A percentile compares a stretch with the other conserved stretches of the same genome.
Conservation (phyloP, 768 basidiomycete species). For the Mycena galericulata region DNA sequence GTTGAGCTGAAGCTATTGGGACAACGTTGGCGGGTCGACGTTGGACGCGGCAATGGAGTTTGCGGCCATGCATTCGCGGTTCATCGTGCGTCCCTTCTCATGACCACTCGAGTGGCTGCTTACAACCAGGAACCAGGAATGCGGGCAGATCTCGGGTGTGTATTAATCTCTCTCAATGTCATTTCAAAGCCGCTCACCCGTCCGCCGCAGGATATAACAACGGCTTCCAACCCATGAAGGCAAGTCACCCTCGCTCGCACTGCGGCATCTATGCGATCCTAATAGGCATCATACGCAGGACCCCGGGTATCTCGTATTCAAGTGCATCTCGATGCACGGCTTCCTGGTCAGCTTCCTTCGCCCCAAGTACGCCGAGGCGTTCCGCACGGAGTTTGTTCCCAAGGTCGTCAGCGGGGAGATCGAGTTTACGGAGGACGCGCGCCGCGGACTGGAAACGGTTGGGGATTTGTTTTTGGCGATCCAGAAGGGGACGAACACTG, state of each 20-base stretch:
- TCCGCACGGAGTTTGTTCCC: conserved; percentile 55
- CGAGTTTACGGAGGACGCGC: conserved; percentile 60
- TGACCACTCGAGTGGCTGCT: background rate
- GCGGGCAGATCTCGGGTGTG: conserved; percentile 53
- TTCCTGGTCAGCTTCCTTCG: background rate
- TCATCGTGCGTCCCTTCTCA: conserved; percentile 53
- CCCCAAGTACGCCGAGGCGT: conserved; percentile 35
- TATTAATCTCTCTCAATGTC: background rate
- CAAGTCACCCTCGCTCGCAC: background rate
- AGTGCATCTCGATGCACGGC: conserved; percentile 10
- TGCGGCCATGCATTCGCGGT: conserved; percentile 58
- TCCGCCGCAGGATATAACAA: conserved; percentile 45
- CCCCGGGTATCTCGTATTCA: background rate
- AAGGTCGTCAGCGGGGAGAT: conserved; percentile 59
- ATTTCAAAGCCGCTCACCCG: background rate
- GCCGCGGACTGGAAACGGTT: conserved; percentile 54
- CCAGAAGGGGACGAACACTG: conserved; percentile 46
- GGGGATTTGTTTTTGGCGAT: conserved; percentile 47
- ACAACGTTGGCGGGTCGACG: conserved; percentile 70
- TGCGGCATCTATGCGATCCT: too few relatives aligned
- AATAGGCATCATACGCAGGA: background rate
- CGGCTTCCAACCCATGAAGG: conserved; percentile 45
- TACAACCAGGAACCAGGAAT: conserved; percentile 45
- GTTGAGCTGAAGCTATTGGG: conserved; percentile 57
- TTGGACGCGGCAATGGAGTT: conserved; percentile 67